These are phyloP conservation scores for Acanthochlamys bracteata DNA, from an alignment of 106 monocot species.

Conservation along the genomic window DNA sequence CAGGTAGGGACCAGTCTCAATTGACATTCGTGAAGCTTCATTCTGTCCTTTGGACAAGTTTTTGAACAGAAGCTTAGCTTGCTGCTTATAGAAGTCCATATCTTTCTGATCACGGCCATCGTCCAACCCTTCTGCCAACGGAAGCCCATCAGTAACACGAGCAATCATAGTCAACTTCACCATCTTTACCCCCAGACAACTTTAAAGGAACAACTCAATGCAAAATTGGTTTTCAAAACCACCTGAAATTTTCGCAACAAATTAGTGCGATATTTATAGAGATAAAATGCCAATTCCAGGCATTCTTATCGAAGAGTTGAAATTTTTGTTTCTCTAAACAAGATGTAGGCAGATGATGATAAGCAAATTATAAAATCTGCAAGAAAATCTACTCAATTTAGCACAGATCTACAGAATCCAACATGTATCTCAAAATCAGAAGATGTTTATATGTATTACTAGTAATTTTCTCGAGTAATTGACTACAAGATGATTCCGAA, in stretches of 20 bases:
- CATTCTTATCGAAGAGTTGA: too few species aligned
- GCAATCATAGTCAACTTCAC: constrained; percentile 98
- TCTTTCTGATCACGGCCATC: constrained; percentile 92
- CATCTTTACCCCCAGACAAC: constrained; percentile 27
- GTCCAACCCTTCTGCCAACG: constrained; percentile 94
- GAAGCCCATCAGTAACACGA: constrained; percentile 95
- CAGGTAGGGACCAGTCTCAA: constrained; percentile 82
- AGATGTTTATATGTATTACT: too few species aligned
- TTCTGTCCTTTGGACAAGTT: constrained; percentile 85
- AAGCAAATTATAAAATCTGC: too few species aligned
- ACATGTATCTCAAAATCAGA: too few species aligned
- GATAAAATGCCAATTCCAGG: too few species aligned
- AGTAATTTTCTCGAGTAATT: too few species aligned
- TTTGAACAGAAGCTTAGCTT: constrained; percentile 96
- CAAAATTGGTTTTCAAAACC: not conserved
- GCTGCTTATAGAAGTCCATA: constrained; percentile 87
- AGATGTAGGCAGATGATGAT: too few species aligned
- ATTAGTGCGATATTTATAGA: too few species aligned
- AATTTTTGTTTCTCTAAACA: too few species aligned
- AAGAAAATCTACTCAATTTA: too few species aligned
- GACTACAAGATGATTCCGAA: too few species aligned
- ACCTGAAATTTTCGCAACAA: not conserved
- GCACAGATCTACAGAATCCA: too few species aligned
- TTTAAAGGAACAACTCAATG: not conserved
- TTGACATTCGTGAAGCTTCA: constrained; percentile 97